Evolutionary conservation across 192 early-diverging fungal genomes (phyloP), one percentile per base, ranked within the genome.

Genomic region (Entrophospora sp.): DNA sequence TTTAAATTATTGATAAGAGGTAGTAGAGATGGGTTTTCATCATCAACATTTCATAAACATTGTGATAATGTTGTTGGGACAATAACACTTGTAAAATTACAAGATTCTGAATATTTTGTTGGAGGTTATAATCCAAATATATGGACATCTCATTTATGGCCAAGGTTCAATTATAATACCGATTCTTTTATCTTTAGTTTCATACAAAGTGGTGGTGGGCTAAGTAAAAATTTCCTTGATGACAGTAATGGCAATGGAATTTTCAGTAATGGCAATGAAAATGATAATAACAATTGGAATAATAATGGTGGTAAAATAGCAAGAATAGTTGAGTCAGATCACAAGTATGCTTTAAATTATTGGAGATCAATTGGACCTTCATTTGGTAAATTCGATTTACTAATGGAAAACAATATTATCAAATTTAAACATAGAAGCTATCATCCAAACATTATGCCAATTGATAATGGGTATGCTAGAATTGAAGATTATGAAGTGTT

Each of bases 401-500:
- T 42, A 34, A 62, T 62, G 60, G 40, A 45, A 44, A 7, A 45
- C 25, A 18, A 34, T 37, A 12, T n/a, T 12, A 25, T 57, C 24
- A 57, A 34, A 13, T 34, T 57, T 37, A 57, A 57, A 57, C 55
- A 57, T 57, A 34, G 37, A 18, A 57, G 25, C 24, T 57, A 22
- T 37, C 16, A 20, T 13, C 55, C 55, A 20, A 34, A 57, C 12
- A 12, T 57, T 37, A 36, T 57, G 20, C 55, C 55, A 24, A 20
- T 24, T 2, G 9, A 38, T 2, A 22, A 36, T 37, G 20, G 18
- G 4, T n/a, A 18, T 2, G 13, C 16, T 3, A 57, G 20, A 13
- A 57, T 57, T 57, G 55, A 57, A 36, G 55, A 57, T 37, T 57
- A 57, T 57, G 55, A 57, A 20, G 34, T 57, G 13, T 57, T 57